These are phyloP conservation scores for Solanum acaule DNA, from an alignment of 257 asterid genomes.

Conservation along the genomic window DNA sequence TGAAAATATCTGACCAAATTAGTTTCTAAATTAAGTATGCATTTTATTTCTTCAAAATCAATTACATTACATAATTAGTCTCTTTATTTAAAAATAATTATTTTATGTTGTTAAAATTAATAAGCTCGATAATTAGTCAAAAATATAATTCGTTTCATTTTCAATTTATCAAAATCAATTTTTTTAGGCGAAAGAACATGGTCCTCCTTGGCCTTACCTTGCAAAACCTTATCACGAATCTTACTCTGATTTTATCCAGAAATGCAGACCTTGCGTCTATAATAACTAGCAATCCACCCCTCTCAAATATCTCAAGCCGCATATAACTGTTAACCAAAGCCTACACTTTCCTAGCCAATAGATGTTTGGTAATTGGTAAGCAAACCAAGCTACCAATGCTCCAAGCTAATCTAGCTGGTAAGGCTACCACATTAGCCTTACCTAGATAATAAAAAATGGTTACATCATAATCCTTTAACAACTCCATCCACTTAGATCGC, in stretches of 20 bases:
- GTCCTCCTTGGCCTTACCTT: background rate
- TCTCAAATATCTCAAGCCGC: background rate
- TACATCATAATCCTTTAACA: too few species aligned
- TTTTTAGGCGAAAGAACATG: background rate
- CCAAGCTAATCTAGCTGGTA: background rate
- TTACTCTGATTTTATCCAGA: background rate
- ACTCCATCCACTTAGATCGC: too few species aligned
- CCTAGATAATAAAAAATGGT: too few species aligned
- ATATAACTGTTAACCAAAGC: background rate
- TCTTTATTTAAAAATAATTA: background rate
- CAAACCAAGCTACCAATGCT: background rate
- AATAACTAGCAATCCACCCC: background rate
- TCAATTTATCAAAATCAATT: background rate
- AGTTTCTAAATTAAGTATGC: background rate
- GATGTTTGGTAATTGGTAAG: background rate
- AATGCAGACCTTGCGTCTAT: background rate
- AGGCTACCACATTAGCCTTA: background rate
- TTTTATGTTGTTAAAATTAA: too few species aligned
- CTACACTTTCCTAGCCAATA: background rate
- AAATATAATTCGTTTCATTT: too few species aligned
- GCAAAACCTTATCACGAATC: background rate
- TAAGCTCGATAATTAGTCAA: background rate
- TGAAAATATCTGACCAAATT: background rate
- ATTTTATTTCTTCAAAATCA: too few species aligned
- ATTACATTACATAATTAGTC: background rate